A percentile compares a stretch with the other conserved stretches of the same genome.
Evolutionary conservation across 352 stramenopile species (phyloP).

Genomic region (Phytophthora colocasiae): DNA sequence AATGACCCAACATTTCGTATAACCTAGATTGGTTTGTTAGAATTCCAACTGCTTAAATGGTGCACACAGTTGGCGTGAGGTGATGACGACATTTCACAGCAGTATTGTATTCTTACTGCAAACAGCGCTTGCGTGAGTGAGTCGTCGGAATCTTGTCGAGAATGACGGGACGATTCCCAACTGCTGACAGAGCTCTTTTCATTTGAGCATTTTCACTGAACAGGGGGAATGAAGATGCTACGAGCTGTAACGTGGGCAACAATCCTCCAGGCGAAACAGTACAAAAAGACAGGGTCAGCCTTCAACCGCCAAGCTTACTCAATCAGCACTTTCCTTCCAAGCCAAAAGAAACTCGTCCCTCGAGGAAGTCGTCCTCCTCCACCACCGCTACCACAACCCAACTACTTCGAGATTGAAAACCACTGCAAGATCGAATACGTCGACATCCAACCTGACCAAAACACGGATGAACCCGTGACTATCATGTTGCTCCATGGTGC

Average conservation of each 20-base stretch:
- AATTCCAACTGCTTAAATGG: neutral
- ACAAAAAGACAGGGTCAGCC: neutral
- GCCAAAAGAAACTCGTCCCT: conserved; percentile 14
- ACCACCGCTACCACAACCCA: conserved; percentile 28
- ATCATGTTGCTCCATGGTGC: conserved; percentile 58
- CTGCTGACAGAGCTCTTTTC: neutral
- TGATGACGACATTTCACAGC: conserved; percentile 2
- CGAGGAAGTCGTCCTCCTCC: conserved; percentile 22
- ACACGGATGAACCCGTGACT: conserved; percentile 24
- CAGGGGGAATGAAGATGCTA: neutral
- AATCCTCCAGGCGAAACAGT: neutral
- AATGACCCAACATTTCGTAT: conserved; percentile 31
- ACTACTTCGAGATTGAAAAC: conserved; percentile 27
- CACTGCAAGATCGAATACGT: conserved; percentile 44
- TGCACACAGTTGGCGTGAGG: conserved; percentile 24
- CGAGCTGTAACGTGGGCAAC: too few relatives aligned
- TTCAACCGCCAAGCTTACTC: conserved; percentile 6
- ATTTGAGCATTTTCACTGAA: conserved; percentile 12
- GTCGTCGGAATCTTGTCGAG: conserved; percentile 17
- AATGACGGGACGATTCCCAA: conserved; percentile 1
- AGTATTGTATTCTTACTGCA: conserved; percentile 10
- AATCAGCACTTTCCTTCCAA: conserved; percentile 13
- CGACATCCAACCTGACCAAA: conserved; percentile 15
- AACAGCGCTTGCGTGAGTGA: conserved; percentile 27
- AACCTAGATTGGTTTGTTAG: neutral